Base-by-base conservation (phyloP, 2,329 filamentous ascomycete genomes). In the Diplodia mutila region DNA sequence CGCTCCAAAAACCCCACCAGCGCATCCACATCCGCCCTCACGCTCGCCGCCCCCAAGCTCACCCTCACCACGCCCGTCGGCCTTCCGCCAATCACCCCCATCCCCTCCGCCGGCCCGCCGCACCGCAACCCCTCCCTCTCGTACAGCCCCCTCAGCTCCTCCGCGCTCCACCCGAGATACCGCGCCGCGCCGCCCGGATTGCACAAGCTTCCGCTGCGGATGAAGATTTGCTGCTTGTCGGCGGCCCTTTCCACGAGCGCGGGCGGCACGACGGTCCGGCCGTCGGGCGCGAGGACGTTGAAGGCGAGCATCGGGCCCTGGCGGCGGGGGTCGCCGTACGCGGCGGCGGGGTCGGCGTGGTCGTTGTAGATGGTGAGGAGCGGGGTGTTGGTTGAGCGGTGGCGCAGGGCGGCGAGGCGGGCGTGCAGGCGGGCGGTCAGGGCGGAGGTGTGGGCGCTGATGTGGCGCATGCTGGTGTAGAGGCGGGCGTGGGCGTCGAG, bases 281-380 rank as follows among this genome's bases (percentile, higher is more conserved):
- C 87, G 67, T 85, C 81, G 3, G 81, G 74, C n/a, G 77, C 77
- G 29, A 84, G 75, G 14, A 91, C 76, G 69, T 90, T 91, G 77
- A 91, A 89, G 1, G 88, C 86, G 25, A 91, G 79, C 0, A 86
- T 89, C 1, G 87, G 83, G 1, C 89, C 88, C 73, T 90, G 87
- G 23, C 81, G 82, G 18, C 72, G 77, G 0, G 85, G 72, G 72
- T 89, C 82, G 4, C 81, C 84, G 59, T 86, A 88, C 9, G 80
- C 74, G 16, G 78, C 80, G 11, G 12, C 11, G 39, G 4, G 1
- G 3, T 18, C 16, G 16, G 3, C 9, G 5, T 46, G 78, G 39
- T 87, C 85, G 69, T 83, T 84, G 75, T 90, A 90, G 27, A 90
- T 79, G 23, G 80, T 80, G 61, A 84, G 84, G 2, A 88, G 75